Evolutionary conservation across 164 flowering plant species (phyloP).

Genomic region (Aristolochia fimbriata): DNA sequence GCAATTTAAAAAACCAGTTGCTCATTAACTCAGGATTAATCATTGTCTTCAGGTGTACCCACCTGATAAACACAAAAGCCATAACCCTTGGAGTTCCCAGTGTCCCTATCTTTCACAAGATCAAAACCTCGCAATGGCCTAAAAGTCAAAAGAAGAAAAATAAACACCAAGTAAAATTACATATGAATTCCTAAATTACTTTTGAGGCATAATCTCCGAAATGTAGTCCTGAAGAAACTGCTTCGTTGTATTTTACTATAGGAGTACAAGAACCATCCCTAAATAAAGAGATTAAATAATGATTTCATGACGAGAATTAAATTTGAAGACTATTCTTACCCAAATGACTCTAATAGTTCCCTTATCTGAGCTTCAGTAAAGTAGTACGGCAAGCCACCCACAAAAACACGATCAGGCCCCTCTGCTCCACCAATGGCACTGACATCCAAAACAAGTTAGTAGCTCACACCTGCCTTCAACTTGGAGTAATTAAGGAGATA

Average conservation of each 20-base stretch:
- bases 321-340: slow-evolving; percentile 29
- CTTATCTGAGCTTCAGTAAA: slow-evolving; percentile 65
- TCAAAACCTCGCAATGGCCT: slow-evolving; percentile 75
- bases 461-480: not conserved
- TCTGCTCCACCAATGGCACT: slow-evolving; percentile 62
- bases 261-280: too few relatives aligned
- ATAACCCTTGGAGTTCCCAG: slow-evolving; percentile 89
- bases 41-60: not conserved
- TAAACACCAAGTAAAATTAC: not conserved
- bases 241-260: too few relatives aligned
- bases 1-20: too few relatives aligned
- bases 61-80: slow-evolving; percentile 83
- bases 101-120: slow-evolving; percentile 81
- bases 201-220: not conserved
- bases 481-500: not conserved
- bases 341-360: slow-evolving; percentile 72
- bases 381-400: slow-evolving; percentile 85
- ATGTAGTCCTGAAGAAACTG: not conserved
- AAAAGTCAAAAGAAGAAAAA: slow-evolving; percentile 6
- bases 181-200: not conserved
- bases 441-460: slow-evolving; percentile 8
- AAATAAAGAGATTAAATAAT: too few relatives aligned
- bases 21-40: too few relatives aligned
- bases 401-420: slow-evolving; percentile 78
- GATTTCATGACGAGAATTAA: too few relatives aligned